Evolutionary conservation across 805 yeast species (phyloP), one percentile per base, ranked within the genome.

Genomic region (Lipomyces spencermartinsiae): DNA sequence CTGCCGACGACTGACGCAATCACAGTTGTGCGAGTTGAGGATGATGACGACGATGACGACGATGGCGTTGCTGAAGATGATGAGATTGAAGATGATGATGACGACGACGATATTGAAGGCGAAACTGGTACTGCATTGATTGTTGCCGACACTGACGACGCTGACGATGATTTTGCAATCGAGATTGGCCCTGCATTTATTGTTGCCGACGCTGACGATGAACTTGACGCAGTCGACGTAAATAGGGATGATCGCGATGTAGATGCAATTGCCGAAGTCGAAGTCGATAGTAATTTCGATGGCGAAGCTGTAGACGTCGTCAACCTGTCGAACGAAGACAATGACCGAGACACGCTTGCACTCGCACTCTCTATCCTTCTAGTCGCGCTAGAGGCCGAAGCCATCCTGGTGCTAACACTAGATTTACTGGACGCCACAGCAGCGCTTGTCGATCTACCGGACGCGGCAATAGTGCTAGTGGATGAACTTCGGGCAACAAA

Each of bases 1-100:
- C 63, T 53, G 37, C 69, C 68, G 31, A 67, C 67, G n/a, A 64
- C 71, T 7, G 71, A 33, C 2, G 66, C 69, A 19, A 69, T 69
- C 57, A 67, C 54, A 8, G 66, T 64, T 7, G 65, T 57, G 16
- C 14, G 37, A 3, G 29, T 19, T 8, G 59, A 57, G 5, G 59
- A 57, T 22, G 22, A 35, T 10, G 25, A 14, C 14, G n/a, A 2
- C 14, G n/a, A 22, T 9, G 46, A 16, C 59, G n/a, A 2, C 14
- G n/a, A 22, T 9, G 46, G 7, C 59, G 46, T n/a, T 16, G n/a
- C 2, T 8, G 25, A 16, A 19, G 49, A n/a, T 34, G 46, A 12
- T 2, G 59, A 33, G 8, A 49, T 8, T 35, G 59, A 34, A 9
- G 25, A 35, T 22, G 59, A 14, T 9, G 10, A 3, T 7, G 59